phyloP scores from a whole-genome alignment of 495 filamentous ascomycete genomes.

The Podospora tetraspora region DNA sequence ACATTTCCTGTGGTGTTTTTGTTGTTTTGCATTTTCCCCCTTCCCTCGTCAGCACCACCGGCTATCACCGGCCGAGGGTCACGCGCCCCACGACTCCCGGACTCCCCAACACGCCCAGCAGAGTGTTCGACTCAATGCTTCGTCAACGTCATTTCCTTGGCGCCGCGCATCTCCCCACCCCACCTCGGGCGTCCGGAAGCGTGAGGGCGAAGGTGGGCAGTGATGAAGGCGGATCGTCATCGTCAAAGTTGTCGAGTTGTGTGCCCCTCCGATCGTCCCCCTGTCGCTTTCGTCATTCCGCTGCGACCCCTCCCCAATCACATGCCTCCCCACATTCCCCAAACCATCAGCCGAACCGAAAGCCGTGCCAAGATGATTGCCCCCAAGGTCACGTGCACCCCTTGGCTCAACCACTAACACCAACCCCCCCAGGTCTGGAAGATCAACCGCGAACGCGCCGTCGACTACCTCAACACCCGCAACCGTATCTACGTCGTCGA shows the following conservation, averaged over 20 bases:
- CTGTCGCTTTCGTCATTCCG: constrained; percentile 28
- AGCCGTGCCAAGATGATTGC: neutral
- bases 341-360: constrained; percentile 23
- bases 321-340: constrained; percentile 31
- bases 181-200: constrained; percentile 11
- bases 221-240: constrained; percentile 21
- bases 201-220: neutral
- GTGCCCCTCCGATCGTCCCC: constrained; percentile 17
- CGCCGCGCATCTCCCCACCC: constrained; percentile 3
- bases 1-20: constrained; percentile 4
- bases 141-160: constrained; percentile 22
- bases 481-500: constrained; percentile 99
- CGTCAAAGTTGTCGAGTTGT: constrained; percentile 4
- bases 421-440: constrained; percentile 74
- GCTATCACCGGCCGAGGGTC: constrained; percentile 11
- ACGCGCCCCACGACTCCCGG: constrained; percentile 14
- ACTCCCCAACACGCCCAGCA: neutral
- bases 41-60: constrained; percentile 1
- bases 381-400: constrained; percentile 24
- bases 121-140: constrained; percentile 11
- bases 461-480: constrained; percentile 97
- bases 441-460: constrained; percentile 97
- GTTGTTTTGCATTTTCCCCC: neutral
- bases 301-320: constrained; percentile 21
- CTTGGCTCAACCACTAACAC: constrained; percentile 20